A percentile compares a stretch with the other conserved stretches of the same genome.
Evolutionary conservation across 2,329 filamentous ascomycete genomes (phyloP).

Genomic region (Trichoderma sp.): DNA sequence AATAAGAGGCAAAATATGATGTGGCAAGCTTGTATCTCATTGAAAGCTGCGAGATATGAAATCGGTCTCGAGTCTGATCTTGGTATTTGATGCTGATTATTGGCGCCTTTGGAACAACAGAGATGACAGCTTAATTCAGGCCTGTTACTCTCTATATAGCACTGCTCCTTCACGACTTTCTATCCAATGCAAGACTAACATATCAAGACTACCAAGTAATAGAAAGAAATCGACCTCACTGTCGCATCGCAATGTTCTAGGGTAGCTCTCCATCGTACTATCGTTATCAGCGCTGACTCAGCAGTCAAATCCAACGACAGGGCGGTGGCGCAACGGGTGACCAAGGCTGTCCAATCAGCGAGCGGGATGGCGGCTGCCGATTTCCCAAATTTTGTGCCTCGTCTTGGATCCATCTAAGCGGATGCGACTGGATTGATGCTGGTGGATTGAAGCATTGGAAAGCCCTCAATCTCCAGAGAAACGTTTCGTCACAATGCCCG

Average conservation of each 20-base stretch:
- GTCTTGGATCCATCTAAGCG: slow-evolving; percentile 18
- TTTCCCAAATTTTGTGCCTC: slow-evolving; percentile 25
- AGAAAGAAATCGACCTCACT: not conserved
- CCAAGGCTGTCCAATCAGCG: slow-evolving; percentile 8
- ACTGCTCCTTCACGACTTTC: not conserved
- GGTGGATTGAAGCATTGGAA: slow-evolving; percentile 4
- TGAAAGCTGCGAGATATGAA: not conserved
- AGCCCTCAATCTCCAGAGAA: not conserved
- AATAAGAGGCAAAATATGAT: not conserved
- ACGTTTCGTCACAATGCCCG: slow-evolving; percentile 28
- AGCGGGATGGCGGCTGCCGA: not conserved
- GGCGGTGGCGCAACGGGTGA: slow-evolving; percentile 2
- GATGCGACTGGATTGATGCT: not conserved
- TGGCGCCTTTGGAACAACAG: too few relatives aligned
- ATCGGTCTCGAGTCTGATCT: not conserved
- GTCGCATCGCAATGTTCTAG: not conserved
- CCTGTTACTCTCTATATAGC: too few relatives aligned
- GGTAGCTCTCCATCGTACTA: not conserved
- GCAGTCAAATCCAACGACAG: slow-evolving; percentile 3
- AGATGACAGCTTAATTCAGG: too few relatives aligned
- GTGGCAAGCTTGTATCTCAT: not conserved
- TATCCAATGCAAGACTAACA: not conserved
- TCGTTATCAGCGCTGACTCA: slow-evolving; percentile 12
- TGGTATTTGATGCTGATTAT: not conserved
- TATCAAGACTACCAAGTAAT: not conserved